Percentiles rank a stretch among this genome's conserved stretches.
Evolutionary conservation across 768 basidiomycete species (phyloP).

Genomic region (Suillus americanus): DNA sequence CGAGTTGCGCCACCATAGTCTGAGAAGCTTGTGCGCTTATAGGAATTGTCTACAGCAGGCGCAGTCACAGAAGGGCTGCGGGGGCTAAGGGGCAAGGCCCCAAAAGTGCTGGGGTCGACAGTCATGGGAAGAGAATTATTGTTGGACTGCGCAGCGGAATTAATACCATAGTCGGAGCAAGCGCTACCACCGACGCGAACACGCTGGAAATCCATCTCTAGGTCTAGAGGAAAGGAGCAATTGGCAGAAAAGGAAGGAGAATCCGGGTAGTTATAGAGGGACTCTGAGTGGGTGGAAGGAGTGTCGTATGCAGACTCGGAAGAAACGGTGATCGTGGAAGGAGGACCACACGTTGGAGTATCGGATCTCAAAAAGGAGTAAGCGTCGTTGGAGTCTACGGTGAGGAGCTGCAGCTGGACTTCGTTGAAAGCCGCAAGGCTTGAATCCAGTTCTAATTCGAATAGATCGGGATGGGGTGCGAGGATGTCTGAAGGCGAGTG

Average conservation of each 20-base stretch:
- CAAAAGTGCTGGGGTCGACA: conserved; percentile 60
- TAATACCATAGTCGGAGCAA: conserved; percentile 53
- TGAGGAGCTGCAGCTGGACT: conserved; percentile 58
- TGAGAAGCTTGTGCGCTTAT: conserved; percentile 56
- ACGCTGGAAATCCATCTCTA: conserved; percentile 72
- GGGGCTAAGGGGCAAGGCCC: conserved; percentile 55
- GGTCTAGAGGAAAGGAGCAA: conserved; percentile 62
- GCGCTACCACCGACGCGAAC: conserved; percentile 51
- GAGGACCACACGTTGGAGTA: conserved; percentile 66
- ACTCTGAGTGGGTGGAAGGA: conserved; percentile 65
- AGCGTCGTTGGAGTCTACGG: conserved; percentile 63
- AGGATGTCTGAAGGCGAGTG: conserved; percentile 67
- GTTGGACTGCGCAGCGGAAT: conserved; percentile 30
- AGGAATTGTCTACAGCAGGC: conserved; percentile 25
- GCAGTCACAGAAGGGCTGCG: conserved; percentile 46
- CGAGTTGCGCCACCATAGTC: conserved; percentile 62
- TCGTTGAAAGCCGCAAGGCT: conserved; percentile 68
- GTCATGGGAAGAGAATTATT: conserved; percentile 40
- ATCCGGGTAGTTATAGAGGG: conserved; percentile 63
- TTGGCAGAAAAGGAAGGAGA: conserved; percentile 49
- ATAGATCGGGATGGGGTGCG: conserved; percentile 78
- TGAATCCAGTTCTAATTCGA: conserved; percentile 79
- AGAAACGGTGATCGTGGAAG: conserved; percentile 76
- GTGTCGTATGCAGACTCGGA: conserved; percentile 77
- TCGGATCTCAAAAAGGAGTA: conserved; percentile 65